Percentiles rank a stretch among this genome's conserved stretches.
phyloP scores from a whole-genome alignment of 345 rosid genomes.

The Viola odorata region DNA sequence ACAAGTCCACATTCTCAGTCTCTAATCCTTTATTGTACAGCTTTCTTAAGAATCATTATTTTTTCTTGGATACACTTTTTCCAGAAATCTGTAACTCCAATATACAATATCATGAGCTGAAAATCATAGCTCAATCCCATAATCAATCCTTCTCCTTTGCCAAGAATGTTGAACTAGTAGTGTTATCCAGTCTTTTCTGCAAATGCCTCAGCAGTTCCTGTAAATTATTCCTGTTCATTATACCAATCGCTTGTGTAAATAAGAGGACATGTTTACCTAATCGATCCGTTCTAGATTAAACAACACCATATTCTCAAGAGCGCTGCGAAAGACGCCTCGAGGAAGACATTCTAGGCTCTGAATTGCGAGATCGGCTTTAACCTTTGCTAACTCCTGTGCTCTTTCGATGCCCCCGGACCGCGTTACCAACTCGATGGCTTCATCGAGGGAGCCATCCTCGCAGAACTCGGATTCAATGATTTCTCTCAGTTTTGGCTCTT shows the following conservation, averaged over 20 bases:
- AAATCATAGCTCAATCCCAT: no score
- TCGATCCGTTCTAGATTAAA: constrained; percentile 88
- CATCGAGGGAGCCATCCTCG: constrained; percentile 72
- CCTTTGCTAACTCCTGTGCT: constrained; percentile 68
- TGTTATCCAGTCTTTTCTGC: not conserved
- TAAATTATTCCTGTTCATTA: constrained; percentile 7
- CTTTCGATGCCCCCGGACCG: constrained; percentile 63
- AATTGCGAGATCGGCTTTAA: constrained; percentile 76
- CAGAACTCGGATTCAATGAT: constrained; percentile 87
- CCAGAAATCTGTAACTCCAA: no score
- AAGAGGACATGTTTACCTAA: constrained; percentile 15
- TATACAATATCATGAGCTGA: no score
- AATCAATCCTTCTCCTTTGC: constrained; percentile 1
- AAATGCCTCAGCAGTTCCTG: not conserved
- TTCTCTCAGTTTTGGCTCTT: constrained; percentile 71
- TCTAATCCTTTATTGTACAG: no score
- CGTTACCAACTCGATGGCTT: constrained; percentile 65
- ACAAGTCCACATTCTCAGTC: no score
- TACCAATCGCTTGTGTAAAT: not conserved
- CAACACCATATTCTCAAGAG: constrained; percentile 78
- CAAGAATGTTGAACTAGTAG: not conserved
- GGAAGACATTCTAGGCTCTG: constrained; percentile 68
- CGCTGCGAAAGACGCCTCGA: constrained; percentile 42
- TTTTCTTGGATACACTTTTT: no score
- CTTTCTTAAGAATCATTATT: no score